These are phyloP conservation scores for Bodo saltans DNA, from an alignment of 78 protist genomes.

Conservation along the genomic window DNA sequence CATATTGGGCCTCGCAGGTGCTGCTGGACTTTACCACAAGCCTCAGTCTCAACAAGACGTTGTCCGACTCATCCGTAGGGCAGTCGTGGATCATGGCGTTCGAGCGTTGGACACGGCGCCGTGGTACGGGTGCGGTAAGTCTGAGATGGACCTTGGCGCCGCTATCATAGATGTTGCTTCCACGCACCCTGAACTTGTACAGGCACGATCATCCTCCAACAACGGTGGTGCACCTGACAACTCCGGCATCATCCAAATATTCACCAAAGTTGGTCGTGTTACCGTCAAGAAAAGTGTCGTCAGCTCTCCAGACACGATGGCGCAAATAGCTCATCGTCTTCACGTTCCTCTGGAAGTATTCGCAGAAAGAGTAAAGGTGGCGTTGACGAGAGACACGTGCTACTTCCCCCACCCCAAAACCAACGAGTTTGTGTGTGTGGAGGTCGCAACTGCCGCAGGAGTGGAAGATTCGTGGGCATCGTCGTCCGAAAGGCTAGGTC, in stretches of 20 bases:
- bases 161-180: no score
- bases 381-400: no score
- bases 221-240: background rate
- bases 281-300: no score
- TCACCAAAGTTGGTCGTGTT: background rate
- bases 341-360: no score
- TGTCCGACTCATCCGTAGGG: background rate
- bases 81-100: background rate
- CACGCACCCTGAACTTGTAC: no score
- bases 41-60: background rate
- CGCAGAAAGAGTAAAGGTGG: no score
- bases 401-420: background rate
- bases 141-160: background rate
- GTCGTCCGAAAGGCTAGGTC: background rate
- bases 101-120: background rate
- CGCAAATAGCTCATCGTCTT: no score
- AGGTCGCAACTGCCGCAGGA: background rate
- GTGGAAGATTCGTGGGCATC: background rate
- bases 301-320: no score
- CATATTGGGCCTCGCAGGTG: background rate
- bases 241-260: no score
- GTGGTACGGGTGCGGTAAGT: background rate
- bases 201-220: no score
- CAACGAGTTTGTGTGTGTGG: background rate
- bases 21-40: background rate